A percentile compares a stretch with the other conserved stretches of the same genome.
Evolutionary conservation across 2,329 filamentous ascomycete species (phyloP).

Genomic region (Periconia macrospinosa): DNA sequence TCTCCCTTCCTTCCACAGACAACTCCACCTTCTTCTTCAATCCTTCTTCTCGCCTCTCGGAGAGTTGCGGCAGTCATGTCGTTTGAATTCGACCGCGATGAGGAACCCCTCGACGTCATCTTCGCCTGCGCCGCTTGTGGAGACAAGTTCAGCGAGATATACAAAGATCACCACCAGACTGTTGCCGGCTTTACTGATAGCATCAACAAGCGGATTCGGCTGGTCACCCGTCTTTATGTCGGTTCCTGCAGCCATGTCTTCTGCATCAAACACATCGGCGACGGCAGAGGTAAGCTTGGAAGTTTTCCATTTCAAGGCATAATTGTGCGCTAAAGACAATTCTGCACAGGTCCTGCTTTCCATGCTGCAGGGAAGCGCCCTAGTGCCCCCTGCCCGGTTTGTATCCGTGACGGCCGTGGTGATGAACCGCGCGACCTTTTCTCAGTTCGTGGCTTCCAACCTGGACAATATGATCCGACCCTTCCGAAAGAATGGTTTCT

Average conservation of each 20-base stretch:
- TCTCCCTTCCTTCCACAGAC: neutral
- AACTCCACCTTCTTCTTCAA: neutral
- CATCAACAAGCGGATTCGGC: constrained; percentile 38
- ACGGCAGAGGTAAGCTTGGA: constrained; percentile 46
- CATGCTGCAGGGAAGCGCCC: constrained; percentile 46
- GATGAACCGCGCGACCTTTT: constrained; percentile 43
- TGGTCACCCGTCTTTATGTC: constrained; percentile 51
- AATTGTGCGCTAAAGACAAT: neutral
- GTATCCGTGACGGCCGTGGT: constrained; percentile 42
- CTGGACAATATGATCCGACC: constrained; percentile 46
- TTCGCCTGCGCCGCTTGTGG: constrained; percentile 55
- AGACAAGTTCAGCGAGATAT: constrained; percentile 49
- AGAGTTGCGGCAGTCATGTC: constrained; percentile 6
- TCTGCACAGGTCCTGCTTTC: constrained; percentile 47
- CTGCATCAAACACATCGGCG: constrained; percentile 52
- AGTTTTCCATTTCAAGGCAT: neutral
- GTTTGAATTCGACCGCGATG: too few species aligned
- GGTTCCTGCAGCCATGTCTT: constrained; percentile 53
- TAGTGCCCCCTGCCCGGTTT: constrained; percentile 50
- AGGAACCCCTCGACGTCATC: constrained; percentile 45
- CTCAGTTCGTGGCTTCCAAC: constrained; percentile 47
- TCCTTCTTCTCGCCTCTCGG: too few species aligned
- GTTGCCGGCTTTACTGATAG: constrained; percentile 42
- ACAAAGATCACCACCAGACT: constrained; percentile 41
- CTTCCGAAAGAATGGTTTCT: constrained; percentile 49